These are phyloP conservation scores for Glomus cerebriforme DNA, from an alignment of 192 early-diverging fungal genomes.

Conservation along the genomic window DNA sequence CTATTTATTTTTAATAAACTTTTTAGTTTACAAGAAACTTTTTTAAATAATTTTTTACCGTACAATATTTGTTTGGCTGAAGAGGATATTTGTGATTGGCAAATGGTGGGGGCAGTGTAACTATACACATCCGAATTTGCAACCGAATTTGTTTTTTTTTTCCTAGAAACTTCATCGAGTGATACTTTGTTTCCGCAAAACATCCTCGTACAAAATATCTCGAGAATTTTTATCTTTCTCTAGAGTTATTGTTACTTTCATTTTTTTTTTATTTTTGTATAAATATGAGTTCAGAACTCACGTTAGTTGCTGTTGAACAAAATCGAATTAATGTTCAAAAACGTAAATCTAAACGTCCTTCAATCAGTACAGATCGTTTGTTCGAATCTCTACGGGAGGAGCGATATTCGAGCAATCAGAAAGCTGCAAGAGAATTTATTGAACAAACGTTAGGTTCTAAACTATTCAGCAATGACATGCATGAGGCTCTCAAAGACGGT, in stretches of 20 bases:
- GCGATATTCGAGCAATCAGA: conserved; percentile 61
- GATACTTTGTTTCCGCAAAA: not conserved
- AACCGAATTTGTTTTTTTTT: not conserved
- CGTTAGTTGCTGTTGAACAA: not conserved
- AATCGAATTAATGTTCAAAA: not conserved
- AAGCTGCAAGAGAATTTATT: conserved; percentile 64
- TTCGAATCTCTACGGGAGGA: conserved; percentile 58
- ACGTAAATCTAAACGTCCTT: not conserved
- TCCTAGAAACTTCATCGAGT: not conserved
- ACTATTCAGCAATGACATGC: conserved; percentile 60
- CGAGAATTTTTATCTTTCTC: not conserved
- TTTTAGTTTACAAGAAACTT: too few species aligned
- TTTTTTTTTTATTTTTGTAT: not conserved
- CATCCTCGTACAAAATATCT: not conserved
- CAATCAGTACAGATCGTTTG: conserved; percentile 43
- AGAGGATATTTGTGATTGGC: too few species aligned
- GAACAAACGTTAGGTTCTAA: conserved; percentile 59
- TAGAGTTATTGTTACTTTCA: not conserved
- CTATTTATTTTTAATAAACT: too few species aligned
- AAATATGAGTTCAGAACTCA: not conserved
- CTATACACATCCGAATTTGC: not conserved
- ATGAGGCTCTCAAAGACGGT: conserved; percentile 69
- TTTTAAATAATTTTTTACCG: too few species aligned
- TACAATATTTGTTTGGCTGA: too few species aligned
- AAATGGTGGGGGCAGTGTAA: not conserved